Evolutionary conservation across 164 flowering plant genomes (phyloP), one percentile per base, ranked within the genome.

Genomic region (Magnolia officinalis): DNA sequence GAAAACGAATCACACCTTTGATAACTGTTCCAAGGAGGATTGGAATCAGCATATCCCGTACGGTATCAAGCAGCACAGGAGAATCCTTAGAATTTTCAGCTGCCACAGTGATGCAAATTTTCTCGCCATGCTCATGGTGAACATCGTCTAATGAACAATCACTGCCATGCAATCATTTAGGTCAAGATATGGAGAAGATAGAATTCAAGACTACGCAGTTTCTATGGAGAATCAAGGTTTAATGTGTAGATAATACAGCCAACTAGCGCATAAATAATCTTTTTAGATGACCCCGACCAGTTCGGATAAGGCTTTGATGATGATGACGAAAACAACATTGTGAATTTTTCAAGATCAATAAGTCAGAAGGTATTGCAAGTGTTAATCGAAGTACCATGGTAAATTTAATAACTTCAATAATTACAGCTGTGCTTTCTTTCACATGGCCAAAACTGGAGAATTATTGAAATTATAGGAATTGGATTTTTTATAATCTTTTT

Each of bases 31-130:
- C 76, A 45, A 94, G 95, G 69, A 96, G 90, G 76, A 74, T 76
- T 16, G 98, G 97, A 21, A 91, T 81, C 79, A 94, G 77, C 71
- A 81, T 37, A 52, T 87, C 88, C 76, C 82, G 84, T 77, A 94
- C 73, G 0, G 74, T 55, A 49, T 87, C 85, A 82, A 89, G 20
- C 14, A 76, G 71, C 16, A 73, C 9, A 50, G 37, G 61, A 58
- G 81, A 77, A 21, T 76, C 78, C 66, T 82, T 75, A 19, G 83
- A 72, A 67, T 66, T 75, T 76, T 87, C 88, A 74, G 79, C 69
- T 1, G 68, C 68, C 68, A 85, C 88, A 10, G 86, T 78, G 67
- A 96, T 85, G 79, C 96, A 95, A 66, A 80, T 73, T 7, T 45
- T 75, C 24, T 75, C 79, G 49, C 65, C 66, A 21, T 73, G 64